These are phyloP conservation scores for Cryptococcus sp. DNA, from an alignment of 1,284 basidiomycete species.

Conservation along the genomic window DNA sequence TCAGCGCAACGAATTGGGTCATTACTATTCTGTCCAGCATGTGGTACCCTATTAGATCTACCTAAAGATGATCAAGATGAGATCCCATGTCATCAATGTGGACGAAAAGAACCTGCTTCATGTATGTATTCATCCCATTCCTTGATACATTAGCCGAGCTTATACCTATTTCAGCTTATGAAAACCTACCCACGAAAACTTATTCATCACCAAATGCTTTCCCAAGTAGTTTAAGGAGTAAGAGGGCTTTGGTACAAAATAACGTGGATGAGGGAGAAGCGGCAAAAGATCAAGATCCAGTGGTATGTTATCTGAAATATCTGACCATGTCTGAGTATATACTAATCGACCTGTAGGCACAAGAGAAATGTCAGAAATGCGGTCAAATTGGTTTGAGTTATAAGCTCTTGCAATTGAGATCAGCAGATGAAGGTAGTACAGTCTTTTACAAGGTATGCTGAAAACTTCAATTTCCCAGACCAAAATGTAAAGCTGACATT, in stretches of 20 bases:
- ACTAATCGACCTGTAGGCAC: conserved; percentile 56
- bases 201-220: conserved; percentile 90
- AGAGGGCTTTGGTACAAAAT: conserved; percentile 80
- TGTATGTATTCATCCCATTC: conserved; percentile 56
- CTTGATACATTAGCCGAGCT: not conserved
- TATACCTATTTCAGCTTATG: conserved; percentile 67
- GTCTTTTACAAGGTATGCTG: conserved; percentile 53
- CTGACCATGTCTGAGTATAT: not conserved
- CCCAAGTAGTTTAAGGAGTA: conserved; percentile 79
- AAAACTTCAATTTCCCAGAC: not conserved
- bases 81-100: conserved; percentile 84
- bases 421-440: conserved; percentile 86
- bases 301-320: conserved; percentile 27
- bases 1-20: conserved; percentile 58
- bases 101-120: conserved; percentile 73
- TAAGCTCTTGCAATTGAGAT: conserved; percentile 61
- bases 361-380: conserved; percentile 88
- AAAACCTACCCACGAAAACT: conserved; percentile 84
- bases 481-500: conserved; percentile 1
- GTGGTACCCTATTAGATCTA: conserved; percentile 81
- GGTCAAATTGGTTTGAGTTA: conserved; percentile 60
- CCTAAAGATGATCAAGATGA: conserved; percentile 71
- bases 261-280: conserved; percentile 71
- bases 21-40: conserved; percentile 86
- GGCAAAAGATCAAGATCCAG: conserved; percentile 63